Conservation (phyloP, 148 eudicot genomes). For the Polygonum maritimum region DNA sequence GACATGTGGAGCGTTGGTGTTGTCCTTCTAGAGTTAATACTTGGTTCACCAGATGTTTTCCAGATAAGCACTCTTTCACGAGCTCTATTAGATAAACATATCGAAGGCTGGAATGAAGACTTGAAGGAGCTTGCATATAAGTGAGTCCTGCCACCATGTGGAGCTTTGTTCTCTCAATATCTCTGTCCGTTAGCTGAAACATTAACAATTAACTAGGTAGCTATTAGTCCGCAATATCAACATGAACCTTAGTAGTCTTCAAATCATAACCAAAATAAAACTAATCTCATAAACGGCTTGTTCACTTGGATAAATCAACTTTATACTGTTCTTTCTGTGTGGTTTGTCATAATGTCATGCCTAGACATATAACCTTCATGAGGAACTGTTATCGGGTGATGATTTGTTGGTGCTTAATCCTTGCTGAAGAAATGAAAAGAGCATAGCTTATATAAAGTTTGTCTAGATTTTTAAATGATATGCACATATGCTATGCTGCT, state of each 20-base stretch:
- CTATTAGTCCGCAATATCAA: neutral
- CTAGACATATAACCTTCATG: neutral
- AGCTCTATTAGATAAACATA: slow-evolving; percentile 75
- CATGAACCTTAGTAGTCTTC: neutral
- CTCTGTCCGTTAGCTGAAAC: neutral
- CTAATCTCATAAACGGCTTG: neutral
- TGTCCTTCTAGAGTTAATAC: slow-evolving; percentile 71
- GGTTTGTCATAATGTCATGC: neutral
- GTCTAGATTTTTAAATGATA: neutral
- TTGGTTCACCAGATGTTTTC: slow-evolving; percentile 94
- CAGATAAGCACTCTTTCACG: slow-evolving; percentile 72
- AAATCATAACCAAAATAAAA: neutral
- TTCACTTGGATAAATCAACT: neutral
- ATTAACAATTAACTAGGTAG: neutral
- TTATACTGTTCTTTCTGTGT: neutral
- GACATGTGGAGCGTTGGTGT: slow-evolving; percentile 99
- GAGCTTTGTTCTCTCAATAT: neutral
- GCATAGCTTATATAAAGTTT: neutral
- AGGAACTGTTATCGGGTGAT: neutral
- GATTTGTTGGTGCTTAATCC: neutral
- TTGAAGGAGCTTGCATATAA: slow-evolving; percentile 90
- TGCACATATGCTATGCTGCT: neutral
- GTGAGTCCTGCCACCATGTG: slow-evolving; percentile 28
- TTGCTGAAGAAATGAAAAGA: neutral
- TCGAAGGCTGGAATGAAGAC: slow-evolving; percentile 91